These are phyloP conservation scores for Calonectria hawksworthii DNA, from an alignment of 2,329 filamentous ascomycete species.

Conservation along the genomic window DNA sequence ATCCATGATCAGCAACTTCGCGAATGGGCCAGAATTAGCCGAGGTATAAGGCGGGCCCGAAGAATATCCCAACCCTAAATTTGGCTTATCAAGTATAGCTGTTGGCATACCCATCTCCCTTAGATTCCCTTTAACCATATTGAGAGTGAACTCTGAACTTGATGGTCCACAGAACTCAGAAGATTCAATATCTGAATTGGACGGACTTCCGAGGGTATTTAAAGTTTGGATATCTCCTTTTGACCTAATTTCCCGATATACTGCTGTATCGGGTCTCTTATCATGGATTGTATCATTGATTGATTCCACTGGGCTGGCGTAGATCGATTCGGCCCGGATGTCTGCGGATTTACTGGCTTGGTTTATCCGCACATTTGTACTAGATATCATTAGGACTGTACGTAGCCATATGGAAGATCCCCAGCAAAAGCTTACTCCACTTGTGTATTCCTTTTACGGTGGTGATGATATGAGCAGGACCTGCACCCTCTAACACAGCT, in stretches of 20 bases:
- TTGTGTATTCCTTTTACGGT: background rate
- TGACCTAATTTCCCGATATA: background rate
- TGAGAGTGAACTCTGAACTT: slow-evolving; percentile 20
- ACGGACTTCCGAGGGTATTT: background rate
- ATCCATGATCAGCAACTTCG: slow-evolving; percentile 14
- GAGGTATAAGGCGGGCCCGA: background rate
- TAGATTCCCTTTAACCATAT: slow-evolving; percentile 15
- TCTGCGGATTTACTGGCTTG: background rate
- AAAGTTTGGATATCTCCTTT: background rate
- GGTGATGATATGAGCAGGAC: background rate
- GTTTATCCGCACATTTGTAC: background rate
- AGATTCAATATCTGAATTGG: background rate
- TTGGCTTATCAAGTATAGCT: slow-evolving; percentile 17
- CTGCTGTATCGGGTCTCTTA: background rate
- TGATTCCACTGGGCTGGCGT: background rate
- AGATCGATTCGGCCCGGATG: background rate
- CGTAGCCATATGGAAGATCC: background rate
- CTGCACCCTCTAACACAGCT: background rate
- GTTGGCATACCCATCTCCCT: slow-evolving; percentile 21
- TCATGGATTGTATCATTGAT: background rate
- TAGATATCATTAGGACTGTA: background rate
- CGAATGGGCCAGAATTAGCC: slow-evolving; percentile 10
- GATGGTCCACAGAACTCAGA: slow-evolving; percentile 23
- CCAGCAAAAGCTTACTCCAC: background rate
- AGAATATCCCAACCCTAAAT: background rate